These are phyloP conservation scores for Podospora bellae-mahoneyi DNA, from an alignment of 495 filamentous ascomycete species.

Conservation along the genomic window DNA sequence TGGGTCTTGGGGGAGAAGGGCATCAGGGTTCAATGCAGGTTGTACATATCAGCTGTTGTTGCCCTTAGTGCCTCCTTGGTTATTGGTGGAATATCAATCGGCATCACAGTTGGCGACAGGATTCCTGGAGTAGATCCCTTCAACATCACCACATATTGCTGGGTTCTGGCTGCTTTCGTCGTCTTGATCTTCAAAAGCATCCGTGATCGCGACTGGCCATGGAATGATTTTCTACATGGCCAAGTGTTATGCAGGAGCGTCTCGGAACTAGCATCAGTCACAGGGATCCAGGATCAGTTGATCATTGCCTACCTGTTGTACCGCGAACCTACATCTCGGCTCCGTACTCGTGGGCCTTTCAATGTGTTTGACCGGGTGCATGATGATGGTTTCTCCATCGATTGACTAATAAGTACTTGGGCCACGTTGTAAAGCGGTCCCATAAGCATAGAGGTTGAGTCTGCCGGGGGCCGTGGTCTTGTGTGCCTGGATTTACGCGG, in stretches of 20 bases:
- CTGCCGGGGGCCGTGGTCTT: not conserved
- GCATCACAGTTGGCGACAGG: slow-evolving; percentile 23
- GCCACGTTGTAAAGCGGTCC: slow-evolving; percentile 30
- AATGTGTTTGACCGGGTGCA: slow-evolving; percentile 24
- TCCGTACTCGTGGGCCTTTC: slow-evolving; percentile 32
- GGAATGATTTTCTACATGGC: slow-evolving; percentile 34
- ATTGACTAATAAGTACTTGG: slow-evolving; percentile 24
- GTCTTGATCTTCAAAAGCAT: slow-evolving; percentile 32
- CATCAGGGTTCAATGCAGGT: slow-evolving; percentile 6
- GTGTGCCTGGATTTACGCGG: not conserved
- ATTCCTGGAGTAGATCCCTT: slow-evolving; percentile 38
- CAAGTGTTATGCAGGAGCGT: slow-evolving; percentile 31
- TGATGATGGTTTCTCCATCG: slow-evolving; percentile 35
- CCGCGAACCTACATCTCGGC: slow-evolving; percentile 21
- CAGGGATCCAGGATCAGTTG: slow-evolving; percentile 30
- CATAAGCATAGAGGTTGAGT: slow-evolving; percentile 30
- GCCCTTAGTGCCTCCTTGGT: not conserved
- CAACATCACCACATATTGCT: slow-evolving; percentile 35
- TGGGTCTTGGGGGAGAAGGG: slow-evolving; percentile 10
- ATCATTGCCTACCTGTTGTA: slow-evolving; percentile 33
- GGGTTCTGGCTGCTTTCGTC: slow-evolving; percentile 35
- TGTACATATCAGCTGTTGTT: slow-evolving; percentile 4
- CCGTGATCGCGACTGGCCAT: slow-evolving; percentile 29
- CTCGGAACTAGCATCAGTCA: slow-evolving; percentile 30
- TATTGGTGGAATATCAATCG: slow-evolving; percentile 20